Evolutionary conservation across 768 basidiomycete species (phyloP), one percentile per base, ranked within the genome.

Genomic region (Lepiota brunneoincarnata): DNA sequence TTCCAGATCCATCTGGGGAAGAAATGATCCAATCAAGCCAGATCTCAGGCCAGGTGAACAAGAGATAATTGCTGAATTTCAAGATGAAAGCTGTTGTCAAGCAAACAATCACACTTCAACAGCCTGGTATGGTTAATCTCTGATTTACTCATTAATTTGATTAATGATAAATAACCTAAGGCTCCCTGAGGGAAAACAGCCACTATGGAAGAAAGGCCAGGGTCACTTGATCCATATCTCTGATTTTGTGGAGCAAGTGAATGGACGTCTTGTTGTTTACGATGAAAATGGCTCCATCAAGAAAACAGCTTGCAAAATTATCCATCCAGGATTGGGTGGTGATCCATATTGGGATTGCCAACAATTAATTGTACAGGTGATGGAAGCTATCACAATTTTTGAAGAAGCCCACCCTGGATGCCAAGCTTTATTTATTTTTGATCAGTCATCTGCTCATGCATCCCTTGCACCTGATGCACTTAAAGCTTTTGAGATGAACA

Each of bases 401-500:
- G 70, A 77, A 36, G 49, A 51, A n/a, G 62, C 63, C 5, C 67
- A 72, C 60, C 72, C 73, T 2, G 59, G 62, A 5, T 62, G 62
- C 3, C 56, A 63, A 6, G 62, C 60, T 0, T 54, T 75, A 0
- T 75, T 76, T 36, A 60, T 77, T 23, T 77, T 73, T 59, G 71
- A 77, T 61, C 69, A 75, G 44, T 75, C 74, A 9, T 75, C 75
- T 1, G 73, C 72, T 23, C 75, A 77, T 60, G 70, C 60, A 0
- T 66, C 69, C 3, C 61, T 75, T 11, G 59, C 68, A 15, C 64
- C 67, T 7, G 68, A 76, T 62, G 69, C 73, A 4, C 67, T 76
- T n/a, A 69, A 68, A 51, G 74, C 72, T 2, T 73, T 68, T 24
- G 64, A 74, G 37, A 75, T 76, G 73, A 77, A 77, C 51, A 72